Evolutionary conservation across 441 rosid genomes (phyloP), one percentile per base, ranked within the genome.

Genomic region (Manihot esculenta): DNA sequence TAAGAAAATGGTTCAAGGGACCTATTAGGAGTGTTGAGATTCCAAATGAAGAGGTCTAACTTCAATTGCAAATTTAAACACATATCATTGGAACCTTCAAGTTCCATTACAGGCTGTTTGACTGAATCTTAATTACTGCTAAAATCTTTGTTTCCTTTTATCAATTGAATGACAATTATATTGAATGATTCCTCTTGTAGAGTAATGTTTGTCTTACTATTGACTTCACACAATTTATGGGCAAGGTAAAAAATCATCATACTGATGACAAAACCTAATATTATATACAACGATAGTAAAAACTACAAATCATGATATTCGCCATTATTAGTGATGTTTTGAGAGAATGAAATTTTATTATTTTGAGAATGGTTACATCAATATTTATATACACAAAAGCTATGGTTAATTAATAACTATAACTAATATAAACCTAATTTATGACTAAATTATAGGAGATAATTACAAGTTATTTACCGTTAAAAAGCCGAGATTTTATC

Each of bases 1-100:
- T 86, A 2, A 81, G 85, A 70, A 86, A 74, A 74, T 88, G 87
- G 90, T 88, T 88, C 74, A 78, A 81, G 60, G 91, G 89, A 33
- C 90, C 90, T 48, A 89, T 82, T 12, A 76, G 86, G 73, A 86
- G 84, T 77, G 82, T 85, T 54, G 78, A 77, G 57, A 56, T 49
- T 42, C 71, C 51, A 21, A 80, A 82, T 17, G 72, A 54, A 10
- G 71, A 81, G 63, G 78, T 71, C 47, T 81, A 68, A 71, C 14
- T 56, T 33, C 21, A 56, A 26, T 41, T 42, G n/a, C 3, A 60
- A 60, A 17, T 38, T 41, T 24, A 14, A 30, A 59, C 17, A 17
- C 21, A 1, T 21, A 1, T 12, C 35, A 61, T 7, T 33, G 14
- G 41, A 41, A 57, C 15, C 33, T 48, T 21, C 20, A 18, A 62